Base-by-base conservation (phyloP, 1,284 basidiomycete genomes). In the Xerocomus cyaneibrunnescens region DNA sequence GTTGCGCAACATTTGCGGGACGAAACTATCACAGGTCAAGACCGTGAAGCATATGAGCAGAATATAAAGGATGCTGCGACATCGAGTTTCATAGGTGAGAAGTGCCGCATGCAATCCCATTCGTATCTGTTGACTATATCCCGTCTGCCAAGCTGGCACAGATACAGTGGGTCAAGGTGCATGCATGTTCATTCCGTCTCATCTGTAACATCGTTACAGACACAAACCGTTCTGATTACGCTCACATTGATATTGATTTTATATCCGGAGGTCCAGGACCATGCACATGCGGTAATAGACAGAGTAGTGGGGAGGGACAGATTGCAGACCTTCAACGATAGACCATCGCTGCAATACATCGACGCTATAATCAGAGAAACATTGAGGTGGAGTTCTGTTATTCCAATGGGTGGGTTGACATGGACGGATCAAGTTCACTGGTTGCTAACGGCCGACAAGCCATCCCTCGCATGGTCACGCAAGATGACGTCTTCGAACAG, bases 311-410 rank as follows among this genome's bases (percentile, higher is more conserved):
- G 62, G 34, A 51, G 50, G 30, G 52, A 51, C 27, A 55, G 59
- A 44, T 35, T 66, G 0, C 68, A 66, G 7, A 48, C 45, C 12
- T 52, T 67, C 22, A 38, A 45, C 6, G 66, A 68, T 45, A 54
- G 51, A 34, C 17, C 45, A n/a, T 57, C 48, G 9, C 50, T 68
- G 40, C 57, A 53, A 16, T 68, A 66, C 35, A 46, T 70, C 4
- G 68, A 69, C 3, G 68, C 66, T 3, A 42, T 67, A 6, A 35
- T 66, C 14, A 47, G 52, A 32, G 66, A 68, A 48, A 52, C 54
- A 8, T 38, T 58, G 44, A 62, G 66, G 43, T 68, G 66, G 66
- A 48, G 48, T 21, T 48, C 61, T 6, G 41, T 57, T 22, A 48
- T 57, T 27, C 65, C 67, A 14, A 49, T 68, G 50, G 45, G 66